These are phyloP conservation scores for Citrullus colocynthis DNA, from an alignment of 306 rosid species.

Conservation along the genomic window DNA sequence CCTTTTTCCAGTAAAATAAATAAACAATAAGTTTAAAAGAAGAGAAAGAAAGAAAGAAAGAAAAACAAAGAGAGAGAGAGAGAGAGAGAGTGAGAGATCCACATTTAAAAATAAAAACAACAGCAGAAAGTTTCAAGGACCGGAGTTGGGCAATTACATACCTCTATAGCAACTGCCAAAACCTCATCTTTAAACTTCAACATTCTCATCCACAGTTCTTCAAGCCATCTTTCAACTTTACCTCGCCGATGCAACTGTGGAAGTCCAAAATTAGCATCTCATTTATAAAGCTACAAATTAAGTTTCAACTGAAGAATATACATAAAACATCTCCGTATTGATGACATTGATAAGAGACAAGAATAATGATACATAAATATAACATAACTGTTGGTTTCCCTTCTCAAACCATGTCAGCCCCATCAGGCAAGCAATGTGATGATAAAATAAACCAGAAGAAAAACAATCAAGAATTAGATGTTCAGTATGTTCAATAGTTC, in stretches of 20 bases:
- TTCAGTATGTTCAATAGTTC: not conserved
- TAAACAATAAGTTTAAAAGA: not conserved
- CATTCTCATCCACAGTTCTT: constrained; percentile 92
- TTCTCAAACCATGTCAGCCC: not conserved
- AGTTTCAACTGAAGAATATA: not conserved
- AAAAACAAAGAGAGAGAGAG: no score
- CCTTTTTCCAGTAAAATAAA: not conserved
- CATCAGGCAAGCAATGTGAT: not conserved
- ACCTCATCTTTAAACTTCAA: constrained; percentile 77
- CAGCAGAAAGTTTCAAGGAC: constrained; percentile 12
- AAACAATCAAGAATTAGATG: not conserved
- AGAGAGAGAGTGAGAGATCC: not conserved
- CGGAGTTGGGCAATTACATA: constrained; percentile 11
- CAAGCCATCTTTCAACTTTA: constrained; percentile 93
- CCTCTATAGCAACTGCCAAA: constrained; percentile 70
- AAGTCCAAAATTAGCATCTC: constrained; percentile 10
- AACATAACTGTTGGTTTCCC: not conserved
- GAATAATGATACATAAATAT: not conserved
- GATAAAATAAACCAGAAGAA: not conserved
- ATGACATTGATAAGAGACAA: not conserved
- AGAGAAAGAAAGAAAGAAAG: not conserved
- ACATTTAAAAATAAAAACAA: not conserved
- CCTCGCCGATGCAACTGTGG: constrained; percentile 64
- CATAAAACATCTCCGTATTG: not conserved
- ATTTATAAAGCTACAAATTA: not conserved